Percentiles rank a stretch among this genome's conserved stretches.
Conservation (phyloP, 805 yeast species). For the Naumovozyma dairenensis region DNA sequence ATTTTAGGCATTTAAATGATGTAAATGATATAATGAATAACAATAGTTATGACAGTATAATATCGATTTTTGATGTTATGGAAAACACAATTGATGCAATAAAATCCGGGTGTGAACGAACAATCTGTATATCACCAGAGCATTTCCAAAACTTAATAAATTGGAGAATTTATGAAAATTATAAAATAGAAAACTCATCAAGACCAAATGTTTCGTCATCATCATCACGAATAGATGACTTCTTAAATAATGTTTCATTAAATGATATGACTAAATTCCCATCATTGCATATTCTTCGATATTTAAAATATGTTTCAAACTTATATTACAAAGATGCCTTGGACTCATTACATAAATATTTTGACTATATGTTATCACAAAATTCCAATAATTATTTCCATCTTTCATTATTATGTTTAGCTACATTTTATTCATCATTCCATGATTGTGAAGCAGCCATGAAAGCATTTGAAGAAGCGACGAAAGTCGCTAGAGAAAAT, state of each 20-base stretch:
- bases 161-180: slow-evolving; percentile 12
- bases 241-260: slow-evolving; percentile 8
- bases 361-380: slow-evolving; percentile 67
- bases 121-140: slow-evolving; percentile 6
- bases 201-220: too few species aligned
- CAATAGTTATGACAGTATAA: too few species aligned
- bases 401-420: slow-evolving; percentile 63
- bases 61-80: too few species aligned
- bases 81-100: too few species aligned
- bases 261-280: slow-evolving; percentile 22
- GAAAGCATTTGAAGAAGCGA: slow-evolving; percentile 77
- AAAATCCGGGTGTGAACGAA: too few species aligned
- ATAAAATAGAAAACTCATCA: not conserved
- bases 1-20: too few species aligned
- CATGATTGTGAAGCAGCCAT: slow-evolving; percentile 60
- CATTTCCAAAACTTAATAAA: slow-evolving; percentile 20
- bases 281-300: slow-evolving; percentile 16
- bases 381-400: slow-evolving; percentile 59
- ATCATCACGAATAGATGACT: not conserved
- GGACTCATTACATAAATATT: slow-evolving; percentile 49
- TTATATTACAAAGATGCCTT: slow-evolving; percentile 29
- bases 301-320: slow-evolving; percentile 10
- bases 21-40: too few species aligned
- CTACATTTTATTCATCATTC: slow-evolving; percentile 60
- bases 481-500: slow-evolving; percentile 77